Evolutionary conservation across 2,329 filamentous ascomycete species (phyloP).

Genomic region (Trichoderma atroviride): DNA sequence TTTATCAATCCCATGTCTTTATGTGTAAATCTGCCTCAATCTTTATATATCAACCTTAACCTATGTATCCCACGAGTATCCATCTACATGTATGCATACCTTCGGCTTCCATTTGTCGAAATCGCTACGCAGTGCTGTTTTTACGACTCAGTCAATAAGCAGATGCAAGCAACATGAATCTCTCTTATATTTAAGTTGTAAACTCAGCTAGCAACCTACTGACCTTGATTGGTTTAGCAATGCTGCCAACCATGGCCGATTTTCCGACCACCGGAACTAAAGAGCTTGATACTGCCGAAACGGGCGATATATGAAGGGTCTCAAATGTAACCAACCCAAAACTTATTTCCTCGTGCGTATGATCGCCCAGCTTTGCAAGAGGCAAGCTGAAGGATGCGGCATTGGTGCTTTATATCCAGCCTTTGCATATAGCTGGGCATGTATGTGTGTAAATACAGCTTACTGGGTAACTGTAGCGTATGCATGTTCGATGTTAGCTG

Average conservation of each 20-base stretch:
- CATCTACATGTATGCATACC: not conserved
- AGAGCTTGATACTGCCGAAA: not conserved
- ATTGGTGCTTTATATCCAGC: not conserved
- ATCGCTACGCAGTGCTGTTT: not conserved
- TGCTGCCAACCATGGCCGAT: not conserved
- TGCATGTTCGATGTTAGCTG: not conserved
- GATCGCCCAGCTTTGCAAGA: not conserved
- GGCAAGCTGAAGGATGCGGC: not conserved
- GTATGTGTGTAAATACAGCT: not conserved
- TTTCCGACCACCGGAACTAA: not conserved
- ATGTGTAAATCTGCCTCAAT: not conserved
- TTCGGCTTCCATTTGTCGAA: not conserved
- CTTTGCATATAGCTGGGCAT: not conserved
- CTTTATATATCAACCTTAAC: not conserved
- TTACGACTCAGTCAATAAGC: not conserved
- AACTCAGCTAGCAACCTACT: no score
- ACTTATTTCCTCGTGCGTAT: not conserved
- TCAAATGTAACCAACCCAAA: not conserved
- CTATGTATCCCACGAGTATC: not conserved
- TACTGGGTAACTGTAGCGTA: not conserved
- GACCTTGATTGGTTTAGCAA: not conserved
- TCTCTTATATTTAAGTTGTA: not conserved
- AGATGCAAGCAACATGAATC: not conserved
- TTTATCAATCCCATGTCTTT: not conserved
- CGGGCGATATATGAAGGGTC: not conserved